These are phyloP conservation scores for Fomitopsis pinicola DNA, from an alignment of 1,284 basidiomycete genomes.

Conservation along the genomic window DNA sequence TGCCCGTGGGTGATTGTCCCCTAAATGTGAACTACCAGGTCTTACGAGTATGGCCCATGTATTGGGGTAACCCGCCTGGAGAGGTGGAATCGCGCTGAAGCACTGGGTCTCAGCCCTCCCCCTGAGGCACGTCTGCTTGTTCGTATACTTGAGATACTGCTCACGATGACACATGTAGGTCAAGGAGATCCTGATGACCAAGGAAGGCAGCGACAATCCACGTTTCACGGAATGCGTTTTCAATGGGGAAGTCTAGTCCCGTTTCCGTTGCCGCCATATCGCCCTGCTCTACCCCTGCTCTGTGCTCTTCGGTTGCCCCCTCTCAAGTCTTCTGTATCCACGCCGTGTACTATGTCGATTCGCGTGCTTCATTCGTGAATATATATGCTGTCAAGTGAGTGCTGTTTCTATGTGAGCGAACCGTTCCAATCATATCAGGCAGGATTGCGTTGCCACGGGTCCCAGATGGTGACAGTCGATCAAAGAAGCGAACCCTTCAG, in stretches of 20 bases:
- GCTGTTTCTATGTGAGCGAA: neutral
- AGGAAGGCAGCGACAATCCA: slow-evolving; percentile 42
- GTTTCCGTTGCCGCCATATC: neutral
- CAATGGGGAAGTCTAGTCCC: slow-evolving; percentile 35
- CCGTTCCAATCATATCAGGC: no score
- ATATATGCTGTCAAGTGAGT: neutral
- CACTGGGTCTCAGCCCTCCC: slow-evolving; percentile 82
- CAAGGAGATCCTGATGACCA: slow-evolving; percentile 64
- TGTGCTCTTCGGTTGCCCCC: neutral
- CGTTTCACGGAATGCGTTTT: slow-evolving; percentile 49
- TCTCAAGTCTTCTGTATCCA: neutral
- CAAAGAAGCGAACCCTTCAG: no score
- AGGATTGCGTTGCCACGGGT: no score
- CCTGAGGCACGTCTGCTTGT: slow-evolving; percentile 52
- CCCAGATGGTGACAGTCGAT: no score
- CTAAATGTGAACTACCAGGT: slow-evolving; percentile 34
- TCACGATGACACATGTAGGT: slow-evolving; percentile 42
- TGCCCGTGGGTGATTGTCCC: no score
- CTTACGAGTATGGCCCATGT: slow-evolving; percentile 83
- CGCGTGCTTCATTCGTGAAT: neutral
- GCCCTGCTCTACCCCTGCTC: neutral
- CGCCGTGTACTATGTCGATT: neutral
- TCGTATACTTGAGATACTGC: neutral
- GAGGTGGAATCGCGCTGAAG: slow-evolving; percentile 84
- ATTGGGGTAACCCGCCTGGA: slow-evolving; percentile 80